A percentile compares a stretch with the other conserved stretches of the same genome.
Evolutionary conservation across 2,329 filamentous ascomycete genomes (phyloP).

Genomic region (Amesomyces nigricolor): DNA sequence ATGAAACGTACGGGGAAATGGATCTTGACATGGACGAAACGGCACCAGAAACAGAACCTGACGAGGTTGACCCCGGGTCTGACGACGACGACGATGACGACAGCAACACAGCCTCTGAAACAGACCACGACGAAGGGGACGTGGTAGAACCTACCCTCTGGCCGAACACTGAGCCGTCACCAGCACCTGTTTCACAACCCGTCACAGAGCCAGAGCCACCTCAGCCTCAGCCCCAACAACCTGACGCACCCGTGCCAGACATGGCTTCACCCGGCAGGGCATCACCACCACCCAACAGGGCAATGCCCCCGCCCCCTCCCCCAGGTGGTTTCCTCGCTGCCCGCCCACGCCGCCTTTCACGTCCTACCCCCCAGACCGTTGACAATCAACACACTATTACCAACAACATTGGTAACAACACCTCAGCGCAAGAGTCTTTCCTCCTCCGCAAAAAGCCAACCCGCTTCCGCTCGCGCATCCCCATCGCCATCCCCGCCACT

Average conservation of each 20-base stretch:
- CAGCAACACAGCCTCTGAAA: background rate
- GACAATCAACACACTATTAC: slow-evolving; percentile 18
- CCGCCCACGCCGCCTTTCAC: slow-evolving; percentile 12
- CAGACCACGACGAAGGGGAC: background rate
- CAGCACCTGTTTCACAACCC: background rate
- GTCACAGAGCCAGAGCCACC: background rate
- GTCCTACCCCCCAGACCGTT: slow-evolving; percentile 1
- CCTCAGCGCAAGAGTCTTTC: background rate
- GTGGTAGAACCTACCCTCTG: background rate
- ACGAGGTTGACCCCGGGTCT: background rate
- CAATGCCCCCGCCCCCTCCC: background rate
- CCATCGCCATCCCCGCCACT: background rate
- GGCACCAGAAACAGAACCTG: background rate
- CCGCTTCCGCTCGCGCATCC: slow-evolving; percentile 2
- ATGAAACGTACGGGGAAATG: background rate
- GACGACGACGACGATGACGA: background rate
- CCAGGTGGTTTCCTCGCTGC: slow-evolving; percentile 11
- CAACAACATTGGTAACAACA: background rate
- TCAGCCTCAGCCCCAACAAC: background rate
- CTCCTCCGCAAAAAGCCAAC: slow-evolving; percentile 14
- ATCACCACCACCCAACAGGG: background rate
- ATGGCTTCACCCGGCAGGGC: too few relatives aligned
- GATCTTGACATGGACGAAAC: background rate
- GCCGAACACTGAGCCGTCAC: slow-evolving; percentile 15
- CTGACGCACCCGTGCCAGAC: background rate